Evolutionary conservation across 208 protist species (phyloP).

Genomic region (Wallacemonas sp.): DNA sequence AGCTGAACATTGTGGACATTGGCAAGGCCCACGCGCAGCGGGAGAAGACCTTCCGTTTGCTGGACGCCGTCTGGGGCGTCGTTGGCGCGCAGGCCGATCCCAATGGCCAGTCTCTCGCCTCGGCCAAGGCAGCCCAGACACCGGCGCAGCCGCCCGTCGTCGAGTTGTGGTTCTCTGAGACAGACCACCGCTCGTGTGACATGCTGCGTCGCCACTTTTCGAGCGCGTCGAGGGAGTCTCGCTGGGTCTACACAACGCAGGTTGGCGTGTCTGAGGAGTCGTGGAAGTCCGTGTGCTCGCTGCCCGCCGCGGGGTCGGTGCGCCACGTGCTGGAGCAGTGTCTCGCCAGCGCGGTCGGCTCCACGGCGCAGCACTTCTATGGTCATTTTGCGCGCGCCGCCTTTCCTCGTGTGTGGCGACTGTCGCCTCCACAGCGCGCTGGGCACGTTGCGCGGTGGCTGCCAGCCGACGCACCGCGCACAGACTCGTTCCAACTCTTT

Average conservation of each 20-base stretch:
- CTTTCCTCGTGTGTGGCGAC: not conserved
- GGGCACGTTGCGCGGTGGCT: not conserved
- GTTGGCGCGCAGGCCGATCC: not conserved
- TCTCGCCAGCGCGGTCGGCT: not conserved
- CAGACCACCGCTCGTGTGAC: not conserved
- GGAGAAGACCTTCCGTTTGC: slow-evolving; percentile 15
- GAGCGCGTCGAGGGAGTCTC: not conserved
- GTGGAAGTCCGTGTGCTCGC: not conserved
- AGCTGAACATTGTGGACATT: slow-evolving; percentile 29
- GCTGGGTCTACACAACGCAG: slow-evolving; percentile 6
- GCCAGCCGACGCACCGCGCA: not conserved
- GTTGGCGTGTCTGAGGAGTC: not conserved
- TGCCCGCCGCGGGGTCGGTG: not conserved
- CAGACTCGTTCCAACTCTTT: not conserved
- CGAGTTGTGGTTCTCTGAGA: slow-evolving; percentile 1
- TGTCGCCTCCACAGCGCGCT: not conserved
- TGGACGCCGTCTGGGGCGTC: slow-evolving; percentile 17
- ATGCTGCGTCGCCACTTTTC: not conserved
- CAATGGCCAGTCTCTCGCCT: not conserved
- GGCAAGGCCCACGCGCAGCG: slow-evolving; percentile 26
- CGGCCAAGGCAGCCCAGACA: too few species aligned
- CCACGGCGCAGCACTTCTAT: not conserved
- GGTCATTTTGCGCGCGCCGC: not conserved
- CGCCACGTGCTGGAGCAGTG: slow-evolving; percentile 10
- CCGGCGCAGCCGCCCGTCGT: not conserved